phyloP scores from a whole-genome alignment of 192 early-diverging fungal genomes.

The Umbelopsis sp. region DNA sequence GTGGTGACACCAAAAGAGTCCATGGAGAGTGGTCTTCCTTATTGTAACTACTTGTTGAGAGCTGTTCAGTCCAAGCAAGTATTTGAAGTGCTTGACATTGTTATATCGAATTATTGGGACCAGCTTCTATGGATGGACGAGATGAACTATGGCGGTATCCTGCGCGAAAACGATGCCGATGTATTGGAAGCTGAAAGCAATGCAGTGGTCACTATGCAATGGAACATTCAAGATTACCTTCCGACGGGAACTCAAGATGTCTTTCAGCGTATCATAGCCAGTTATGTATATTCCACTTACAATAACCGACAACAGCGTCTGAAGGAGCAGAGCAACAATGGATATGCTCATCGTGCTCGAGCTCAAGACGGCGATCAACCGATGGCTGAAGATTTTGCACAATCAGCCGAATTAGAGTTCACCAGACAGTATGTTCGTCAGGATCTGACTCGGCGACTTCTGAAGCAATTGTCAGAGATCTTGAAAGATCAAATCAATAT shows the following conservation, averaged over 20 bases:
- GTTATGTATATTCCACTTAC: constrained; percentile 70
- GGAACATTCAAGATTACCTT: constrained; percentile 91
- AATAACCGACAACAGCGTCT: constrained; percentile 48
- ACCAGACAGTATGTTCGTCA: constrained; percentile 57
- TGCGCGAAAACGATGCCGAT: constrained; percentile 19
- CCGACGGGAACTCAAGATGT: constrained; percentile 70
- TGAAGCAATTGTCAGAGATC: constrained; percentile 65
- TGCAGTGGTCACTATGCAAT: constrained; percentile 67
- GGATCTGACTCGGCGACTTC: constrained; percentile 64
- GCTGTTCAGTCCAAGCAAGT: constrained; percentile 72
- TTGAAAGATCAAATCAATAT: constrained; percentile 39
- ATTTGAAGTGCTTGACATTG: constrained; percentile 75
- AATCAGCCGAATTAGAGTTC: constrained; percentile 37
- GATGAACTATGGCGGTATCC: constrained; percentile 81
- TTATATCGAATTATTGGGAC: constrained; percentile 75
- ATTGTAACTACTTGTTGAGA: constrained; percentile 71
- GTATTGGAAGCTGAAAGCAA: constrained; percentile 8
- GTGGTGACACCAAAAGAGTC: constrained; percentile 80
- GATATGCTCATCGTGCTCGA: not conserved
- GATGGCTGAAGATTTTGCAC: not conserved
- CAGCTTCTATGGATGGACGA: constrained; percentile 91
- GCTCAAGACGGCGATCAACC: not conserved
- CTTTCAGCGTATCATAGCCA: constrained; percentile 72
- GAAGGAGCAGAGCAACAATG: constrained; percentile 8
- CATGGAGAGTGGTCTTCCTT: constrained; percentile 71